Conservation (phyloP, 2,329 filamentous ascomycete species). For the Ceratocystis variospora region DNA sequence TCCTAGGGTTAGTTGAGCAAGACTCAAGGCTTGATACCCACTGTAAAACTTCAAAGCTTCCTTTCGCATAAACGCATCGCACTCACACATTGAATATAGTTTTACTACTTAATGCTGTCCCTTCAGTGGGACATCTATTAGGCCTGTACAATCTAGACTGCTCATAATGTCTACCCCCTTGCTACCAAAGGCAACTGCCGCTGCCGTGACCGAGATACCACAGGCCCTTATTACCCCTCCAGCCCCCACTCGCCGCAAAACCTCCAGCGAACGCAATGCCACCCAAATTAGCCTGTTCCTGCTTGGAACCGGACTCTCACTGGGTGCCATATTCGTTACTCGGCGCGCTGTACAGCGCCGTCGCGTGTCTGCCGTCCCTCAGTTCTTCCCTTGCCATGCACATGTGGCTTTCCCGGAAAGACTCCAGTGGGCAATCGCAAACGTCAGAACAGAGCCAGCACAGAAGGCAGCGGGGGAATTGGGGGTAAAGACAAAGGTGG, state of each 20-base stretch:
- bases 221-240: neutral
- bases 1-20: neutral
- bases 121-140: no score
- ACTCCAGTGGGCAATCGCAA: neutral
- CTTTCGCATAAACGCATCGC: neutral
- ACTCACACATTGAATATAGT: no score
- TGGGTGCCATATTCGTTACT: constrained; percentile 56
- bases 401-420: constrained; percentile 26
- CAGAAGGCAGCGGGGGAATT: neutral
- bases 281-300: constrained; percentile 57
- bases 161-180: neutral
- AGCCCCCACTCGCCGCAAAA: constrained; percentile 17
- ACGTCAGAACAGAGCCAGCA: neutral
- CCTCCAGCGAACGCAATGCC: constrained; percentile 36
- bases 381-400: constrained; percentile 56
- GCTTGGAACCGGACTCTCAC: constrained; percentile 62
- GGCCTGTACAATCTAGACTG: neutral
- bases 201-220: neutral
- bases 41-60: constrained; percentile 1
- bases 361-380: constrained; percentile 46
- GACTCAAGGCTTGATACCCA: neutral
- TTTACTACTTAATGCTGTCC: no score
- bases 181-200: neutral
- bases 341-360: constrained; percentile 55
- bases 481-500: neutral